These are phyloP conservation scores for Mycena leptocephala DNA, from an alignment of 768 basidiomycete species.

Conservation along the genomic window DNA sequence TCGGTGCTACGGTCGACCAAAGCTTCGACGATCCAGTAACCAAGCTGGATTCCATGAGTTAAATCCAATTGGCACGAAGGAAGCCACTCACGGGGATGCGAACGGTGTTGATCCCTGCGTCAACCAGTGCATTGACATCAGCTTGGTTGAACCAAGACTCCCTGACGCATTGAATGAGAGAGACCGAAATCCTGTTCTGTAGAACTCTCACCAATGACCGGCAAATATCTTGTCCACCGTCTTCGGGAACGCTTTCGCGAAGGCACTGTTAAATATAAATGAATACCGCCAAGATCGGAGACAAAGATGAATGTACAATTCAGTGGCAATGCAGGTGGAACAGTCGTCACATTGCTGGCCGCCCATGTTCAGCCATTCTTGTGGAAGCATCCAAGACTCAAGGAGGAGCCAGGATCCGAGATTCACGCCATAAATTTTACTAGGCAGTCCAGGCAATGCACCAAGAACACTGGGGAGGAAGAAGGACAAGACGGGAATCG, in stretches of 20 bases:
- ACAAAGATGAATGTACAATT: constrained; percentile 67
- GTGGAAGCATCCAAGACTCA: constrained; percentile 89
- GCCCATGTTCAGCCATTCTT: constrained; percentile 84
- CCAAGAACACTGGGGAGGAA: constrained; percentile 7
- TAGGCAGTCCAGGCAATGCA: constrained; percentile 40
- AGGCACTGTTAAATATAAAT: constrained; percentile 58
- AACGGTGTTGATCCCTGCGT: constrained; percentile 80
- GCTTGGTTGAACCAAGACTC: constrained; percentile 79
- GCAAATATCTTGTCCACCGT: constrained; percentile 74
- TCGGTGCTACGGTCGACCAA: constrained; percentile 76
- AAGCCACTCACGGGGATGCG: constrained; percentile 75
- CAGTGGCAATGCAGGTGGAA: constrained; percentile 73
- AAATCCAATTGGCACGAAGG: not conserved
- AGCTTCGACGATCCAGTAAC: constrained; percentile 87
- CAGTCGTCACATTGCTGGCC: constrained; percentile 76
- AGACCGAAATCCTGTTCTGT: not conserved
- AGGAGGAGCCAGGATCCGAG: constrained; percentile 83
- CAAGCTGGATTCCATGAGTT: constrained; percentile 63
- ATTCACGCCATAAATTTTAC: constrained; percentile 82
- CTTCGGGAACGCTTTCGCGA: constrained; percentile 72
- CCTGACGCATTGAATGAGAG: constrained; percentile 53
- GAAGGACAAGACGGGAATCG: constrained; percentile 1
- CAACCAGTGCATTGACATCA: constrained; percentile 70
- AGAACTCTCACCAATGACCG: constrained; percentile 69
- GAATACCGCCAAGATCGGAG: not conserved